Percentiles rank a stretch among this genome's conserved stretches.
Conservation (phyloP, 257 asterid species). For the Lantana camara region DNA sequence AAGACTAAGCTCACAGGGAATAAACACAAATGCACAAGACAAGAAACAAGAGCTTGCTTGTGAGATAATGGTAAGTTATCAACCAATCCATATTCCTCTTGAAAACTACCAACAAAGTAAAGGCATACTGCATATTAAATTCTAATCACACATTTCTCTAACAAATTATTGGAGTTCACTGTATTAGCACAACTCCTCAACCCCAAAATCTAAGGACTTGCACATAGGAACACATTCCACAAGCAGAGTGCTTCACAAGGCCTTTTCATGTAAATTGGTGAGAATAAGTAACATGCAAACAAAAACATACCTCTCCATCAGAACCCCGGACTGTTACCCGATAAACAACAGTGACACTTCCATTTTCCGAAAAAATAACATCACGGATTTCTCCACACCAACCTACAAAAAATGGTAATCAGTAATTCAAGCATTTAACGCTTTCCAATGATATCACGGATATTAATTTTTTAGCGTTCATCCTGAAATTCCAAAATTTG, state of each 20-base stretch:
- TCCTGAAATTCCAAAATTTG: slow-evolving; percentile 7
- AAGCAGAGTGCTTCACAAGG: slow-evolving; percentile 9
- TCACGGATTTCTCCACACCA: slow-evolving; percentile 99
- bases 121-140: too few relatives aligned
- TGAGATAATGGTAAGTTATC: neutral
- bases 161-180: neutral
- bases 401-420: slow-evolving; percentile 45
- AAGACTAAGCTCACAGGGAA: neutral
- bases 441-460: slow-evolving; percentile 15
- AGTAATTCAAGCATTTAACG: slow-evolving; percentile 8
- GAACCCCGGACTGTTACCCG: slow-evolving; percentile 91
- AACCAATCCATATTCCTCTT: neutral
- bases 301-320: slow-evolving; percentile 84
- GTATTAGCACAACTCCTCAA: slow-evolving; percentile 3
- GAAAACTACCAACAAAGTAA: slow-evolving; percentile 1
- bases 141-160: neutral
- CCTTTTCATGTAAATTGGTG: slow-evolving; percentile 4
- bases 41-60: too few relatives aligned
- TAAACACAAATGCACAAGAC: neutral
- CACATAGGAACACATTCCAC: slow-evolving; percentile 1
- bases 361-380: slow-evolving; percentile 85
- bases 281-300: slow-evolving; percentile 20
- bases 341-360: slow-evolving; percentile 91
- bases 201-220: neutral
- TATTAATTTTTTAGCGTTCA: slow-evolving; percentile 7